Conservation (phyloP, 2,329 filamentous ascomycete genomes). For the Aspergillus uvarum region DNA sequence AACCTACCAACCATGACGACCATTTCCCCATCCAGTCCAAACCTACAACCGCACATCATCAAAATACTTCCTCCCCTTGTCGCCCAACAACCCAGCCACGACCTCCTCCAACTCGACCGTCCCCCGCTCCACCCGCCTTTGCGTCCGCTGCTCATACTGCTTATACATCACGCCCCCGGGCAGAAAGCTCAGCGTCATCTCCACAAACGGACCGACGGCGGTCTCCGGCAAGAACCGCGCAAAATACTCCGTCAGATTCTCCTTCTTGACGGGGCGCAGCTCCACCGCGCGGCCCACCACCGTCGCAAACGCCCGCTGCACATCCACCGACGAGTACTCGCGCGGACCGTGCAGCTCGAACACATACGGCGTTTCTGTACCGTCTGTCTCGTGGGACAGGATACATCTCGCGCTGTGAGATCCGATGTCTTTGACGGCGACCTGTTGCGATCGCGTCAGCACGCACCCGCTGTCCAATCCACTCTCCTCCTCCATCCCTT, state of each 20-base stretch:
- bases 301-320: conserved; percentile 11
- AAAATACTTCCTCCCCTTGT: too few species aligned
- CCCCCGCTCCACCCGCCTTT: not conserved
- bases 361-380: conserved; percentile 8
- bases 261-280: conserved; percentile 9
- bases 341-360: conserved; percentile 16
- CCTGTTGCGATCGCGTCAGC: not conserved
- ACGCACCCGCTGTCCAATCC: too few species aligned
- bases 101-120: not conserved
- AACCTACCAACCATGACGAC: too few species aligned
- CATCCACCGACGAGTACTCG: conserved; percentile 11
- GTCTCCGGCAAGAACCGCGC: conserved; percentile 7
- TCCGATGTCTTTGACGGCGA: conserved; percentile 15
- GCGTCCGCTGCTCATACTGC: not conserved
- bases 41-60: too few species aligned
- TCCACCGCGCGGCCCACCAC: conserved; percentile 13
- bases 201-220: conserved; percentile 10
- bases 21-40: too few species aligned
- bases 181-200: conserved; percentile 17
- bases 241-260: conserved; percentile 11
- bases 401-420: conserved; percentile 6
- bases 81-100: not conserved
- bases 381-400: not conserved
- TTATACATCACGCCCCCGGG: conserved; percentile 9
- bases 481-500: not conserved